Evolutionary conservation across 805 yeast genomes (phyloP).

Genomic region (Tetrapisispora nanseiensis): DNA sequence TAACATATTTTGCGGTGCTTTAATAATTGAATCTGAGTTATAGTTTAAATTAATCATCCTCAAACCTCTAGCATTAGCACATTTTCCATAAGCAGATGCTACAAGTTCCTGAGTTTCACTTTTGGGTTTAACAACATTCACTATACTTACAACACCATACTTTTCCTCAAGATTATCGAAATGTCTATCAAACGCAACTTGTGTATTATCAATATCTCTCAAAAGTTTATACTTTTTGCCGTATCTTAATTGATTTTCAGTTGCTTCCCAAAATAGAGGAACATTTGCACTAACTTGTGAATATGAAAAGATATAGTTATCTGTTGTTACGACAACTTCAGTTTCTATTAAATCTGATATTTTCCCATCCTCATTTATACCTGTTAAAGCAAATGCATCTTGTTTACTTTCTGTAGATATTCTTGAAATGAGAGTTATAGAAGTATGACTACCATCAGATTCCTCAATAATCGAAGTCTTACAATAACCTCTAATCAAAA

Average conservation of each 20-base stretch:
- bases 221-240: conserved; percentile 75
- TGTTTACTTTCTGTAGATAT: conserved; percentile 88
- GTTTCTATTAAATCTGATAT: conserved; percentile 90
- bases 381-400: conserved; percentile 75
- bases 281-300: conserved; percentile 85
- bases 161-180: conserved; percentile 58
- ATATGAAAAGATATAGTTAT: conserved; percentile 52
- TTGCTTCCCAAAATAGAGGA: conserved; percentile 93
- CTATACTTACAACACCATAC: conserved; percentile 77
- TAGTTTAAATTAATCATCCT: conserved; percentile 32
- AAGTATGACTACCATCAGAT: conserved; percentile 13
- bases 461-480: conserved; percentile 39
- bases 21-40: conserved; percentile 29
- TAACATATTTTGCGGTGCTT: conserved; percentile 33
- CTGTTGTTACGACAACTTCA: conserved; percentile 59
- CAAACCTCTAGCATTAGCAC: conserved; percentile 32
- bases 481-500: conserved; percentile 87
- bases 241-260: conserved; percentile 50
- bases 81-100: conserved; percentile 48
- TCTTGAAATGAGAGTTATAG: conserved; percentile 73
- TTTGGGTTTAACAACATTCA: conserved; percentile 62
- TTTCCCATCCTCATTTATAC: conserved; percentile 85
- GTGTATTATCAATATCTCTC: conserved; percentile 73
- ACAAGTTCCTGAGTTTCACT: conserved; percentile 59
- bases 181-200: conserved; percentile 77